Evolutionary conservation across 2,329 filamentous ascomycete species (phyloP).

Genomic region (Cladophialophora psammophila): DNA sequence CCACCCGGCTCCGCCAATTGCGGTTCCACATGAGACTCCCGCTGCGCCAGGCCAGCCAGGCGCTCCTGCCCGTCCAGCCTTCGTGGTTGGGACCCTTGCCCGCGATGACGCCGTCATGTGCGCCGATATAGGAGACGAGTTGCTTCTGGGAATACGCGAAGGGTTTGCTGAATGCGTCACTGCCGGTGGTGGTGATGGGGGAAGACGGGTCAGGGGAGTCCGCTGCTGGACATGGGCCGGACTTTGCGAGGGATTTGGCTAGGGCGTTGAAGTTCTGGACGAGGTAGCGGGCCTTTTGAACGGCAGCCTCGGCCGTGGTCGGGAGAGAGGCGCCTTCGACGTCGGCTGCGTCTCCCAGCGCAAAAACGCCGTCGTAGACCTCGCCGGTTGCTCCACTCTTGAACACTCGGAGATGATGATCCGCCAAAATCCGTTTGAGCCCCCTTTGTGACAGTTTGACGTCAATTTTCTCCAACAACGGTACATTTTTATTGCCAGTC

Average conservation of each 20-base stretch:
- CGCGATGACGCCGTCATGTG: constrained; percentile 52
- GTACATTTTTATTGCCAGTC: constrained; percentile 48
- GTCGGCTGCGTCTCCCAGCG: constrained; percentile 45
- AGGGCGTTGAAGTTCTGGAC: constrained; percentile 35
- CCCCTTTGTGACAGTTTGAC: constrained; percentile 46
- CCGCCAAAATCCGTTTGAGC: constrained; percentile 48
- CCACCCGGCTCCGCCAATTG: constrained; percentile 45
- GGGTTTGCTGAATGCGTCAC: constrained; percentile 28
- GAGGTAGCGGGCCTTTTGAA: constrained; percentile 40
- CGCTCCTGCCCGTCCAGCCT: constrained; percentile 50
- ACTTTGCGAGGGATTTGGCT: not conserved
- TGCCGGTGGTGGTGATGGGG: not conserved
- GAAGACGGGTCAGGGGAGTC: no score
- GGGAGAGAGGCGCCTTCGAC: constrained; percentile 36
- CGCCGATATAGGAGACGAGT: constrained; percentile 52
- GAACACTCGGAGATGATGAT: constrained; percentile 42
- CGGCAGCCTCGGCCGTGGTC: constrained; percentile 40
- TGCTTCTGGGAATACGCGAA: constrained; percentile 52
- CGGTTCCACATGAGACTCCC: constrained; percentile 48
- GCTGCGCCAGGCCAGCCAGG: constrained; percentile 55
- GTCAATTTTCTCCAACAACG: constrained; percentile 46
- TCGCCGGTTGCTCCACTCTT: constrained; percentile 4
- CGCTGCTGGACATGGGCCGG: no score
- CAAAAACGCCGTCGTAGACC: constrained; percentile 39
- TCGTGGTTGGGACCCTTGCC: constrained; percentile 42